Evolutionary conservation across 78 protist genomes (phyloP), one percentile per base, ranked within the genome.

Genomic region (Cavenderia fasciculata): DNA sequence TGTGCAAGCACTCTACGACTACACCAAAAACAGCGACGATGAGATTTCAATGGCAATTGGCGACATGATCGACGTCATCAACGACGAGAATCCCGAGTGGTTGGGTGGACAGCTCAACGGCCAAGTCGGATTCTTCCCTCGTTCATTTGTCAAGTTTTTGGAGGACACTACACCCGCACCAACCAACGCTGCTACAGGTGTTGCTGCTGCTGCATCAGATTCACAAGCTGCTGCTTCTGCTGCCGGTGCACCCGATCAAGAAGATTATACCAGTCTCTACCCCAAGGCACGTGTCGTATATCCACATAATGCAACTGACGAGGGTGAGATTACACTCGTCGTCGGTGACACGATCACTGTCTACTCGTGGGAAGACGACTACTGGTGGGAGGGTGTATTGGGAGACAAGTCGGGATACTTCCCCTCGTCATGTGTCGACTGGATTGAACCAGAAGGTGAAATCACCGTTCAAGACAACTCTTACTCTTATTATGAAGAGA

Each of bases 381-480:
- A 82, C 72, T 82, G 89, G 89, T 82, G 89, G 89, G 77, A 78
- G 27, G 77, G 89, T 68, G 40, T 68, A 19, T 27, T 34, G 10
- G 65, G 44, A 21, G 61, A 43, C 46, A 82, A 65, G 29, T 40
- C 89, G 51, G 89, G 89, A 41, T 82, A 82, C 27, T 82, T 82
- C 77, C 89, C 89, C 25, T 40, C 36, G 61, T 41, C 36, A 12
- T 66, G 77, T 27, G 89, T 82, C 8, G 89, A 82, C 25, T 82
- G 89, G 89, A 70, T 82, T 41, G 89, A 82, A 23, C 89, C 89
- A 7, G 89, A 82, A 40, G 31, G 59, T 4, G 43, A 71, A 4
- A 44, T 57, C 7, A 36, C 33, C 16, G 38, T 41, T 19, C 40
- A 18, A 25, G 33, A 56, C 33, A 14, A 5, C 18, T 10, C 69